Conservation (phyloP, 768 basidiomycete genomes). For the Psilocybe sp. region DNA sequence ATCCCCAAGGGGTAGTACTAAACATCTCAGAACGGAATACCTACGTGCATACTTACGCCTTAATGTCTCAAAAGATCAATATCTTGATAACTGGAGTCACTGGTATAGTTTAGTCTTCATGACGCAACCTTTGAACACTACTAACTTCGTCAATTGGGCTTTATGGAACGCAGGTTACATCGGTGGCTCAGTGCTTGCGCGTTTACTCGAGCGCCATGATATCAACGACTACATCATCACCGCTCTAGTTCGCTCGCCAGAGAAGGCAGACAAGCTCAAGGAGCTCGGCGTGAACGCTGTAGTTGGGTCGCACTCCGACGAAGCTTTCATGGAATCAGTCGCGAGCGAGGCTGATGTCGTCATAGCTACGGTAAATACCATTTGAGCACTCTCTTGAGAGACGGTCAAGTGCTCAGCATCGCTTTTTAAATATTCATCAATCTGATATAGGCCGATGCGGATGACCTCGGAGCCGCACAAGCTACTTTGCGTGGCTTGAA, state of each 20-base stretch:
- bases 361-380: conserved; percentile 28
- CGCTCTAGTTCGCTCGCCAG: conserved; percentile 39
- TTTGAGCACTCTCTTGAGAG: not conserved
- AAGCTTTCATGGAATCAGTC: conserved; percentile 32
- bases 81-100: conserved; percentile 44
- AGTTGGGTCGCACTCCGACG: conserved; percentile 37
- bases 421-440: conserved; percentile 4
- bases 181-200: conserved; percentile 41
- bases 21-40: too few species aligned
- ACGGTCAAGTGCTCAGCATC: not conserved
- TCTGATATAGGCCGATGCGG: conserved; percentile 37
- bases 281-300: conserved; percentile 34
- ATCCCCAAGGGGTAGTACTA: too few species aligned
- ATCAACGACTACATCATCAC: conserved; percentile 34
- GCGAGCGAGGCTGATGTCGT: conserved; percentile 39
- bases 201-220: conserved; percentile 35
- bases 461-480: conserved; percentile 35
- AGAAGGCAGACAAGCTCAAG: conserved; percentile 42
- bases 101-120: conserved; percentile 22
- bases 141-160: not conserved
- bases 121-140: not conserved
- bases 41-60: too few species aligned
- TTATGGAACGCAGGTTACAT: conserved; percentile 38
- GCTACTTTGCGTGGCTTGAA: conserved; percentile 54
- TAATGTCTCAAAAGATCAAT: conserved; percentile 19